These are phyloP conservation scores for Tagetes erecta DNA, from an alignment of 129 eudicot genomes.

Conservation along the genomic window DNA sequence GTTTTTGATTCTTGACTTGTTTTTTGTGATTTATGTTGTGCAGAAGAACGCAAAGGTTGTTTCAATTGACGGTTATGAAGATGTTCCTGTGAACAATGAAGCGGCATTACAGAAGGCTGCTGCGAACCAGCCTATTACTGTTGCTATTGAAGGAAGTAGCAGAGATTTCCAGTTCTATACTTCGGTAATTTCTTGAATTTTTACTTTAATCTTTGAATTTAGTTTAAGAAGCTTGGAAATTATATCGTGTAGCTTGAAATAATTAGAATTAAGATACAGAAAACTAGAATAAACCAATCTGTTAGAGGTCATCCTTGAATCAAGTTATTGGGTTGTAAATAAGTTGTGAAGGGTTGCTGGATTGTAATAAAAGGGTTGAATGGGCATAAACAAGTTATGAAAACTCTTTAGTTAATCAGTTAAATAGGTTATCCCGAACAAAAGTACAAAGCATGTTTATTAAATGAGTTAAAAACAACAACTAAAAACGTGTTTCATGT, in stretches of 20 bases:
- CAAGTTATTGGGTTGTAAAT: background rate
- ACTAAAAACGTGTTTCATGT: no score
- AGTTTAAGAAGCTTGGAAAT: background rate
- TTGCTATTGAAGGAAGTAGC: slow-evolving; percentile 87
- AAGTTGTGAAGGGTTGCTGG: background rate
- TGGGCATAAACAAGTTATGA: no score
- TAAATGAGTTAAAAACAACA: no score
- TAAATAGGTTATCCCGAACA: background rate
- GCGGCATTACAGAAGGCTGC: slow-evolving; percentile 73
- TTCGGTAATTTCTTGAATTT: slow-evolving; percentile 51
- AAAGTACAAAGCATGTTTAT: no score
- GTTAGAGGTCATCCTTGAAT: background rate
- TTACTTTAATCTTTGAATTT: slow-evolving; percentile 13
- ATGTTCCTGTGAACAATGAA: slow-evolving; percentile 73
- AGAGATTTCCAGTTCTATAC: slow-evolving; percentile 71
- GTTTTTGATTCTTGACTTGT: slow-evolving; percentile 22
- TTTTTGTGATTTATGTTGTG: background rate
- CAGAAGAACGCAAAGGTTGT: slow-evolving; percentile 83
- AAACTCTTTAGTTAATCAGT: no score
- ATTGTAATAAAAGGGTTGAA: background rate
- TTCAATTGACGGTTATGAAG: slow-evolving; percentile 65
- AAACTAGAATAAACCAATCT: background rate
- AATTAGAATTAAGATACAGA: background rate
- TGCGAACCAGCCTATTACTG: slow-evolving; percentile 87
- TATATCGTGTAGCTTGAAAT: background rate